Evolutionary conservation across 208 protist species (phyloP), one percentile per base, ranked within the genome.

Genomic region (Crithidia thermophila): DNA sequence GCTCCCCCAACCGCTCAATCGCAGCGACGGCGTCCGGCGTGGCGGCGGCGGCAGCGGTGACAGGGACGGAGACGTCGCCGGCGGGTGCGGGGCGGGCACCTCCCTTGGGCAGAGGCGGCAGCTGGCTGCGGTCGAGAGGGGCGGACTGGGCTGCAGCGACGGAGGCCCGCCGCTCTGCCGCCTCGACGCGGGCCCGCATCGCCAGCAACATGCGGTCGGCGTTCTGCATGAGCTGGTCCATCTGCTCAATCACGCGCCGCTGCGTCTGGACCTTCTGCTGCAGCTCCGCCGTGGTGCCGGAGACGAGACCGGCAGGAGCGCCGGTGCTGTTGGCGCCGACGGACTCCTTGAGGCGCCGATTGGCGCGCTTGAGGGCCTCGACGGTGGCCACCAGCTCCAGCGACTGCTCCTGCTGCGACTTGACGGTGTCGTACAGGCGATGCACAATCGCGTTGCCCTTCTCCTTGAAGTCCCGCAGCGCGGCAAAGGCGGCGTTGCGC

Each of bases 361-460:
- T 88, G 30, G 77, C 73, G 36, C 59, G 64, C 59, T 72, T 69
- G 10, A 80, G 59, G 3, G 66, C 52, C 20, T 82, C 78, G 8
- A 87, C 52, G 8, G 68, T 68, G 30, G 74, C 75, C n/a, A 55
- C 39, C 30, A 81, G 72, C 39, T 72, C 66, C 36, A 65, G 43
- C 21, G 58, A 70, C 34, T 84, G 65, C 45, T 63, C 27, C 59
- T 90, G 59, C 50, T 79, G 73, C 31, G 31, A 53, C 52, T 65
- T 73, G 13, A 88, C 36, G 1, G 71, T 68, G 43, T 82, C 42
- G 61, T 78, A 80, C 61, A 91, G 64, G 27, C 59, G 69, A 31
- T 79, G 72, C 34, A 88, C 72, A 36, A 88, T 76, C 2, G 58
- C 61, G 59, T 84, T 86, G 36, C 85, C 85, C 34, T 84, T 79